Conservation (phyloP, 1,139 yeast species). For the Protomyces lactucae-debilis region DNA sequence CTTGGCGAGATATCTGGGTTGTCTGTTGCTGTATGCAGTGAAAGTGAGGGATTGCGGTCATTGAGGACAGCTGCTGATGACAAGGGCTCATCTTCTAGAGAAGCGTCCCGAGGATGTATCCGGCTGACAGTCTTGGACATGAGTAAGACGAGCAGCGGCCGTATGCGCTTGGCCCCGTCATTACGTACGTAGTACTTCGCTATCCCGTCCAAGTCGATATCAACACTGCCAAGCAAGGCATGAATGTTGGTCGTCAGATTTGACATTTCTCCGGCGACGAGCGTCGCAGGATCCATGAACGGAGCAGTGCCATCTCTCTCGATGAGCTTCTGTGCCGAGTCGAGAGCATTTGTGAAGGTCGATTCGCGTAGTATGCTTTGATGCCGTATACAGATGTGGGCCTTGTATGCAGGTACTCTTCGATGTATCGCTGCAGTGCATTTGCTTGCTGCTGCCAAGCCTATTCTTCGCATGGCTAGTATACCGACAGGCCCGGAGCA, state of each 20-base stretch:
- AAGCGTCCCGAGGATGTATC: conserved; percentile 43
- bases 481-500: not conserved
- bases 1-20: conserved; percentile 68
- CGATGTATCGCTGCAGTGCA: not conserved
- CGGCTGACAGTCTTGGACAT: conserved; percentile 77
- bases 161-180: conserved; percentile 80
- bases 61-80: conserved; percentile 79
- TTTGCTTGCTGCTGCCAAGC: not conserved
- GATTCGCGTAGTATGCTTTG: not conserved
- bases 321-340: conserved; percentile 64
- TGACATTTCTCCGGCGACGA: conserved; percentile 95
- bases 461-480: not conserved
- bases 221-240: conserved; percentile 80
- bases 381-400: not conserved
- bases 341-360: conserved; percentile 7
- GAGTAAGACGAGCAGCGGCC: conserved; percentile 82
- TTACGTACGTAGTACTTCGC: conserved; percentile 91
- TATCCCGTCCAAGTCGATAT: conserved; percentile 84
- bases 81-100: conserved; percentile 43
- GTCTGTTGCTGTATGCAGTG: conserved; percentile 38
- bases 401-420: not conserved
- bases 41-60: conserved; percentile 67
- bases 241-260: conserved; percentile 83
- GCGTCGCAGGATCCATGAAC: conserved; percentile 71
- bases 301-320: conserved; percentile 50